Evolutionary conservation across 306 rosid genomes (phyloP).

Genomic region (Rosa persica): DNA sequence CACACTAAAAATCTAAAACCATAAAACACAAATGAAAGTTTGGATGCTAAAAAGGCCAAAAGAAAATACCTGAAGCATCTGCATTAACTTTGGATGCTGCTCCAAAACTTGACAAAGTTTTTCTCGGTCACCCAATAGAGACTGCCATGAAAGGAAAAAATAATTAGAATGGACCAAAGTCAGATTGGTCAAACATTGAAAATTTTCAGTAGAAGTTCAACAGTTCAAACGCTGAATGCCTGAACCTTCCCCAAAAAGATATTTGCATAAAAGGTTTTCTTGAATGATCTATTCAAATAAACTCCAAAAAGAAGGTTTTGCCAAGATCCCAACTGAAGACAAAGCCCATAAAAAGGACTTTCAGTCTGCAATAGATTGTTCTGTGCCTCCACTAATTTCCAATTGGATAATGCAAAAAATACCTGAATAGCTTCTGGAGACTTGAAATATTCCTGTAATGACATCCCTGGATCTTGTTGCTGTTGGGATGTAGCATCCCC

Average conservation of each 20-base stretch:
- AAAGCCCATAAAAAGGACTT: background rate
- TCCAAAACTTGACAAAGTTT: constrained; percentile 97
- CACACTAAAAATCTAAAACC: background rate
- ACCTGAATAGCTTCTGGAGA: constrained; percentile 99
- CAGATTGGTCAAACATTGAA: constrained; percentile 17
- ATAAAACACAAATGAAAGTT: background rate
- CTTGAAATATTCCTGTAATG: constrained; percentile 81
- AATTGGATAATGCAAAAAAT: constrained; percentile 1
- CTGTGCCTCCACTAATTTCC: background rate
- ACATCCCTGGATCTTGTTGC: constrained; percentile 73
- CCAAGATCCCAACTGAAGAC: background rate
- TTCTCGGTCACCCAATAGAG: constrained; percentile 82
- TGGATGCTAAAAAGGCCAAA: background rate
- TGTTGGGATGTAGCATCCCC: constrained; percentile 53
- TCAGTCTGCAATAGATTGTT: background rate
- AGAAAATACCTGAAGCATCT: constrained; percentile 88
- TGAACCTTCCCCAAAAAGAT: background rate
- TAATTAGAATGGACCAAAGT: constrained; percentile 11
- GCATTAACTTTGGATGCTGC: constrained; percentile 98
- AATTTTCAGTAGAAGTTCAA: background rate
- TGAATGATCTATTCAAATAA: background rate
- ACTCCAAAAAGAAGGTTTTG: background rate
- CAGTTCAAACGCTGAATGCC: background rate
- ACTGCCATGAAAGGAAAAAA: constrained; percentile 55
- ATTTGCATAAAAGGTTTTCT: background rate